These are phyloP conservation scores for Sodiomyces alkalinus DNA, from an alignment of 2,329 filamentous ascomycete genomes.

Conservation along the genomic window DNA sequence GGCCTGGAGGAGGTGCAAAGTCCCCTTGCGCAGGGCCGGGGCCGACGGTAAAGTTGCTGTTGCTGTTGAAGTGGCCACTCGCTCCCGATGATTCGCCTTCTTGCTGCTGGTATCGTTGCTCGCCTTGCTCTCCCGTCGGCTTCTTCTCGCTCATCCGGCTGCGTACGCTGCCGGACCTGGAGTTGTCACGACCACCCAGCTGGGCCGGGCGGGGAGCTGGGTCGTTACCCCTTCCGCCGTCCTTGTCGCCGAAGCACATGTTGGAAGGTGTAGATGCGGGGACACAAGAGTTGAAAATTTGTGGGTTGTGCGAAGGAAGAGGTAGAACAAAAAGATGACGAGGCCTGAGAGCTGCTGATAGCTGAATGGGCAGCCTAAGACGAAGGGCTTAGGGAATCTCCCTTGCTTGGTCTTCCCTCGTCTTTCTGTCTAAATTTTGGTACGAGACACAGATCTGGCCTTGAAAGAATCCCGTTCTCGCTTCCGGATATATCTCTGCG, in stretches of 20 bases:
- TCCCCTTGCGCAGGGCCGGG: constrained; percentile 8
- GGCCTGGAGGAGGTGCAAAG: constrained; percentile 14
- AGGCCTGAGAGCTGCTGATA: no score
- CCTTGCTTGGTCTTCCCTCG: no score
- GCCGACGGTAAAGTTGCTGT: constrained; percentile 13
- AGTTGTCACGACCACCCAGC: constrained; percentile 5
- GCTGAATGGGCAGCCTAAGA: no score
- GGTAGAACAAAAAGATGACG: background rate
- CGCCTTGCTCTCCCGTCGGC: constrained; percentile 3
- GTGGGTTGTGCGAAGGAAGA: background rate
- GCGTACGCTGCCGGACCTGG: constrained; percentile 1
- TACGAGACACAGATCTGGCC: background rate
- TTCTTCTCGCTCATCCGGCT: constrained; percentile 5
- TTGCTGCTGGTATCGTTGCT: constrained; percentile 12
- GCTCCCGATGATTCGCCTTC: constrained; percentile 6
- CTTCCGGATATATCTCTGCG: no score
- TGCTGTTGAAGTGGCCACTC: constrained; percentile 9
- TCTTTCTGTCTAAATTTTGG: no score
- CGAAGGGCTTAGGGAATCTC: no score
- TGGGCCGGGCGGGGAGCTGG: constrained; percentile 23
- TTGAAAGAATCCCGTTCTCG: no score
- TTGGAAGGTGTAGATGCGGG: background rate
- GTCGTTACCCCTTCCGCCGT: constrained; percentile 21
- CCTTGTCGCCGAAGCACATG: constrained; percentile 36
- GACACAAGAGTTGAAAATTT: background rate